Evolutionary conservation across 345 rosid species (phyloP).

Genomic region (Gossypium thurberi): DNA sequence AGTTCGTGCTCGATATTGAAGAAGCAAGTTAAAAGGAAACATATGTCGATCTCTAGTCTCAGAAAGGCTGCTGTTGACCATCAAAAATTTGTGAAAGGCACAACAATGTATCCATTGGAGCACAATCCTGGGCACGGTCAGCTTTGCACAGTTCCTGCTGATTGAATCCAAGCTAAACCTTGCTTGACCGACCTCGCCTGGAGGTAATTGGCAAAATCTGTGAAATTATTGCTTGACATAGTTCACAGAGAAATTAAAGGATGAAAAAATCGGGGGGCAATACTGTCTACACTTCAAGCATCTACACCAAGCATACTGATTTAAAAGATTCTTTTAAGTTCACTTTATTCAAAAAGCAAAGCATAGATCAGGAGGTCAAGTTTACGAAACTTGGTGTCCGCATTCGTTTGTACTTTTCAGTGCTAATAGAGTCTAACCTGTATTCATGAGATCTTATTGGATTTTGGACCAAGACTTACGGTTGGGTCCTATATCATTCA

Average conservation of each 20-base stretch:
- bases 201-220: constrained; percentile 1
- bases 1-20: constrained; percentile 46
- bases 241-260: neutral
- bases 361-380: neutral
- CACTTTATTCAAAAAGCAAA: neutral
- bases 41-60: constrained; percentile 22
- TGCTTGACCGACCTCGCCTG: neutral
- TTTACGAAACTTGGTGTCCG: neutral
- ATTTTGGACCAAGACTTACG: neutral
- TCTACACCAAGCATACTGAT: neutral
- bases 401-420: constrained; percentile 3
- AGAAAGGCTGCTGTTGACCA: constrained; percentile 49
- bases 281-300: neutral
- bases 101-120: constrained; percentile 60
- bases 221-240: constrained; percentile 4
- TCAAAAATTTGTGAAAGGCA: constrained; percentile 45
- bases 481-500: neutral
- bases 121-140: constrained; percentile 63
- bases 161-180: constrained; percentile 8
- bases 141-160: constrained; percentile 47
- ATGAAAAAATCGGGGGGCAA: constrained; percentile 6
- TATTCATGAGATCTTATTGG: neutral
- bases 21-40: constrained; percentile 36
- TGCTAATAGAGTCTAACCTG: neutral
- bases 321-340: constrained; percentile 1